phyloP scores from a whole-genome alignment of 176 grass and related monocot species.

The Zea luxurians region DNA sequence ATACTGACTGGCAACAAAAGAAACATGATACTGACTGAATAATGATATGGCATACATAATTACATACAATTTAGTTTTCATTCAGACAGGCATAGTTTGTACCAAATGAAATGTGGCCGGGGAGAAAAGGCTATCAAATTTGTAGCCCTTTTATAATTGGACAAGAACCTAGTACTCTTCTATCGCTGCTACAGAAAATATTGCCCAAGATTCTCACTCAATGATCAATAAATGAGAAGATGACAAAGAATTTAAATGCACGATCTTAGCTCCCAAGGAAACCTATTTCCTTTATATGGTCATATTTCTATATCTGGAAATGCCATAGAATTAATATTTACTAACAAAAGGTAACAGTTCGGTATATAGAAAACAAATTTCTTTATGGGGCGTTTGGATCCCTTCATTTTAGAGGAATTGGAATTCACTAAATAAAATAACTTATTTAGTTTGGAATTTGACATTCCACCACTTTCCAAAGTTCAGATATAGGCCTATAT shows the following conservation, averaged over 20 bases:
- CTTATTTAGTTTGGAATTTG: not conserved
- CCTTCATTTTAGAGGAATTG: too few relatives aligned
- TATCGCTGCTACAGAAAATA: not conserved
- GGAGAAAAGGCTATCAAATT: not conserved
- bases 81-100: not conserved
- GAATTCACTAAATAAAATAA: too few relatives aligned
- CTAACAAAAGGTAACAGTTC: not conserved
- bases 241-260: not conserved
- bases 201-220: not conserved
- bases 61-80: not conserved
- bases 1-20: not conserved
- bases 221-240: not conserved
- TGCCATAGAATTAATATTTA: not conserved
- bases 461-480: too few relatives aligned
- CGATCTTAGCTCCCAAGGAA: not conserved
- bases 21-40: not conserved
- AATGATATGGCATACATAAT: not conserved
- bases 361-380: not conserved
- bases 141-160: not conserved
- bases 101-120: not conserved
- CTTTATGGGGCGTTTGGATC: not conserved
- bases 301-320: conserved; percentile 5
- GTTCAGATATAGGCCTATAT: too few relatives aligned
- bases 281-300: not conserved
- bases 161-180: not conserved